phyloP scores from a whole-genome alignment of 495 filamentous ascomycete genomes.

The Penicillium silybi region DNA sequence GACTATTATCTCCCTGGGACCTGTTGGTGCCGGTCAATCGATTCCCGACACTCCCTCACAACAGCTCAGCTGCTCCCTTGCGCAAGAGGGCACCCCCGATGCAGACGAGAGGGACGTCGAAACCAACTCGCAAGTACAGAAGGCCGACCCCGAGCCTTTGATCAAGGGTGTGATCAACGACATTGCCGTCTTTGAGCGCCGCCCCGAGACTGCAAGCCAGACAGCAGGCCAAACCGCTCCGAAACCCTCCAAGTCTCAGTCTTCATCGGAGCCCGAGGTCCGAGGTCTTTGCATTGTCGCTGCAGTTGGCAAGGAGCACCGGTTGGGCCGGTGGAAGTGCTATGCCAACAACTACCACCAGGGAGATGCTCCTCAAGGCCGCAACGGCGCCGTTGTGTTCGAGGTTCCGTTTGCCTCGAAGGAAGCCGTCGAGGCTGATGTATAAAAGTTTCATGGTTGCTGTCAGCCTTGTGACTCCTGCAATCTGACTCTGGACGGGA shows the following conservation, averaged over 20 bases:
- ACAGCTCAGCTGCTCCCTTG: constrained; percentile 35
- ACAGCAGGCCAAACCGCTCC: constrained; percentile 21
- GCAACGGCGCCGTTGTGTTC: constrained; percentile 76
- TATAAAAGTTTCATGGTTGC: constrained; percentile 16
- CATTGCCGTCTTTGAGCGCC: constrained; percentile 73
- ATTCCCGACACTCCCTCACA: constrained; percentile 34
- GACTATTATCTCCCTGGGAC: constrained; percentile 66
- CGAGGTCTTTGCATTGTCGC: constrained; percentile 77
- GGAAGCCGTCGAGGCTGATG: constrained; percentile 20
- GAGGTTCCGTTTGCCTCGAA: constrained; percentile 58
- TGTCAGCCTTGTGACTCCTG: constrained; percentile 3
- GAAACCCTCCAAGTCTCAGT: constrained; percentile 50
- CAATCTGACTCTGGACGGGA: background rate
- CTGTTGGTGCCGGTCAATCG: constrained; percentile 46
- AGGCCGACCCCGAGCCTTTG: constrained; percentile 26
- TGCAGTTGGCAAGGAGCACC: constrained; percentile 80
- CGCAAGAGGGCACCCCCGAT: constrained; percentile 20
- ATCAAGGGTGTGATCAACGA: constrained; percentile 80
- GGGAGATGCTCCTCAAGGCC: constrained; percentile 52
- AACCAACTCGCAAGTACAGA: constrained; percentile 5
- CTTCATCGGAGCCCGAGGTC: constrained; percentile 37
- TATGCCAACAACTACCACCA: constrained; percentile 40
- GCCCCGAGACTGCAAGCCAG: constrained; percentile 30
- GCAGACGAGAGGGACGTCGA: constrained; percentile 25
- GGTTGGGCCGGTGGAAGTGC: constrained; percentile 71